phyloP scores from a whole-genome alignment of 139 green algal species.

The Micromonas commoda region DNA sequence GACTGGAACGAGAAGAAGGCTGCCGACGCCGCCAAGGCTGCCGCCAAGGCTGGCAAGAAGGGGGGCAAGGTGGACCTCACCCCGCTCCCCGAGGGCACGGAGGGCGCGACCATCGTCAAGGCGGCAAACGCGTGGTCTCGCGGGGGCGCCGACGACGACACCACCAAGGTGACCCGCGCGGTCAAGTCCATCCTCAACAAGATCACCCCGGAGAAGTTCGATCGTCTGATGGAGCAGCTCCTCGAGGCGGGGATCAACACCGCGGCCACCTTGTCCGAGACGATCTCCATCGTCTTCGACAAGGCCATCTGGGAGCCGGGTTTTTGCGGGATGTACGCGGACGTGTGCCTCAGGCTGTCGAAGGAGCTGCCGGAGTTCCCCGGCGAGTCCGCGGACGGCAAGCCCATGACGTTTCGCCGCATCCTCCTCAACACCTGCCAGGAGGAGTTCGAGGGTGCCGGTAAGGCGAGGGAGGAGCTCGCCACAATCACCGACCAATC shows the following conservation, averaged over 20 bases:
- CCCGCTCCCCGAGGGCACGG: not conserved
- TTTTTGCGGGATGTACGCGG: conserved; percentile 88
- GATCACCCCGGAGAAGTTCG: conserved; percentile 95
- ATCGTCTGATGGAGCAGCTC: conserved; percentile 73
- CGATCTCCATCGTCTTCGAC: conserved; percentile 91
- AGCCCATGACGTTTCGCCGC: conserved; percentile 69
- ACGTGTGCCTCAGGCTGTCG: conserved; percentile 56
- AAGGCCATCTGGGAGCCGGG: conserved; percentile 88
- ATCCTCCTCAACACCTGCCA: conserved; percentile 97
- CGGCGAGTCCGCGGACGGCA: conserved; percentile 26
- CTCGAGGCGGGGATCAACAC: conserved; percentile 66
- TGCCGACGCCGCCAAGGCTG: not conserved
- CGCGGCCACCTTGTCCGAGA: conserved; percentile 40
- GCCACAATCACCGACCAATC: conserved; percentile 15
- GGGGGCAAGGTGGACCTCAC: not conserved
- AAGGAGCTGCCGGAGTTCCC: conserved; percentile 39
- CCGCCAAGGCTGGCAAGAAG: not conserved
- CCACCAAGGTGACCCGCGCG: conserved; percentile 7
- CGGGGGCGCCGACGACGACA: conserved; percentile 9
- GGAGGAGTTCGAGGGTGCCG: conserved; percentile 70
- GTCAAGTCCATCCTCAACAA: conserved; percentile 84
- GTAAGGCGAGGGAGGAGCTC: conserved; percentile 21
- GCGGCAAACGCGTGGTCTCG: conserved; percentile 34
- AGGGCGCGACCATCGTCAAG: conserved; percentile 18
- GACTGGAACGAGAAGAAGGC: not conserved